Evolutionary conservation across 2,329 filamentous ascomycete species (phyloP).

Genomic region (Aspergillus arachidicola): DNA sequence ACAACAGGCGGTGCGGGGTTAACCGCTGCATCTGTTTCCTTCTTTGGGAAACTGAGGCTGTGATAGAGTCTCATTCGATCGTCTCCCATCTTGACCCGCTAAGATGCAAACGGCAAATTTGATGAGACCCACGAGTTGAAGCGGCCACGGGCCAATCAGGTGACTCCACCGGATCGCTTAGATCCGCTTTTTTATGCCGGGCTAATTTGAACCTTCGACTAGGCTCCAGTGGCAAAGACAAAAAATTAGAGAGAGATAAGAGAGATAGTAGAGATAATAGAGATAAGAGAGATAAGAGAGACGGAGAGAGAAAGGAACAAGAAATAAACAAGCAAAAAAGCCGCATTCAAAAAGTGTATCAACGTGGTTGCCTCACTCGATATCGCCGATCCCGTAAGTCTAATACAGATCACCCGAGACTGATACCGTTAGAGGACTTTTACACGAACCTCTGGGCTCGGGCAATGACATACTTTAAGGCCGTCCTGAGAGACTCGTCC

Average conservation of each 20-base stretch:
- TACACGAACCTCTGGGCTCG: neutral
- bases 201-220: too few species aligned
- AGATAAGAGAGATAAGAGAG: neutral
- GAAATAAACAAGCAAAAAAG: neutral
- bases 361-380: neutral
- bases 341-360: neutral
- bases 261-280: neutral
- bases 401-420: neutral
- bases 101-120: neutral
- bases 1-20: neutral
- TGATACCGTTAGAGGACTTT: neutral
- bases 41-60: neutral
- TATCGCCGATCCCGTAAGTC: too few species aligned
- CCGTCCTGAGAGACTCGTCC: neutral
- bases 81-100: neutral
- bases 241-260: neutral
- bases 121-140: neutral
- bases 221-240: neutral
- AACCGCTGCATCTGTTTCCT: neutral
- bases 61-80: neutral
- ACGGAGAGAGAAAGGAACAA: neutral
- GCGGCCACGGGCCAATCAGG: neutral
- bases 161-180: neutral
- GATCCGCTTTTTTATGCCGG: neutral
- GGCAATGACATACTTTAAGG: neutral